Base-by-base conservation (phyloP, 2,329 filamentous ascomycete species). In the Trichoderma simmonsii region DNA sequence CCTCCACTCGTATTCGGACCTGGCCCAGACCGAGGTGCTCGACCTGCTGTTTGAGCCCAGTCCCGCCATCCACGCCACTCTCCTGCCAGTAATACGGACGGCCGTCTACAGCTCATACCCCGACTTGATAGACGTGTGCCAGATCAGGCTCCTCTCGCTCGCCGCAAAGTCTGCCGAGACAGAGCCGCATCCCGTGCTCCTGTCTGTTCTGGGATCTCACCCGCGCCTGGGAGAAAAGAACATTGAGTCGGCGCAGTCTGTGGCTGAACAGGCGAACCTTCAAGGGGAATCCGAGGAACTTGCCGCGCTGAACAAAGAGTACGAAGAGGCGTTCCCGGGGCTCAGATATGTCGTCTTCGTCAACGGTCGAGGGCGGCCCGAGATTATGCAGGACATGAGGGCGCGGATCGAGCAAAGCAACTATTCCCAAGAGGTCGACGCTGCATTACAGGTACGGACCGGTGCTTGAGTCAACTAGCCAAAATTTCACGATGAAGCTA, bases 271-370 rank as follows among this genome's bases (percentile, higher is more conserved):
- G 82, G 92, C 92, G 21, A 90, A 92, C 77, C 81, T 98, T 73
- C 88, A 91, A 71, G 86, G 84, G 0, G 84, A 84, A n/a, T 84
- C 83, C 21, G 87, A 88, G 60, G 89, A 92, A 77, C 81, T 97
- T 73, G 85, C 83, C 7, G 79, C 78, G 34, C 81, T 97, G 77
- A 98, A 98, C 79, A 82, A 81, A 12, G 89, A 93, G 81, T 98
- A 97, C 79, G 95, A 97, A 81, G 84, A 83, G n/a, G 86, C 77
- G 71, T 97, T 95, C 80, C 93, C 94, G 0, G 93, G 95, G 0
- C 80, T 98, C 79, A 87, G 92, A 81, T 98, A 97, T 84, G 93
- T 97, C 78, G 93, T 95, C 21, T 98, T 97, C 80, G 95, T 98
- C 71, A 95, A 97, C 79, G 94, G 93, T 0, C 87, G 95, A 61